Percentiles rank a stretch among this genome's conserved stretches.
Evolutionary conservation across 2,329 filamentous ascomycete genomes (phyloP).

Genomic region (Fusarium tupiense): DNA sequence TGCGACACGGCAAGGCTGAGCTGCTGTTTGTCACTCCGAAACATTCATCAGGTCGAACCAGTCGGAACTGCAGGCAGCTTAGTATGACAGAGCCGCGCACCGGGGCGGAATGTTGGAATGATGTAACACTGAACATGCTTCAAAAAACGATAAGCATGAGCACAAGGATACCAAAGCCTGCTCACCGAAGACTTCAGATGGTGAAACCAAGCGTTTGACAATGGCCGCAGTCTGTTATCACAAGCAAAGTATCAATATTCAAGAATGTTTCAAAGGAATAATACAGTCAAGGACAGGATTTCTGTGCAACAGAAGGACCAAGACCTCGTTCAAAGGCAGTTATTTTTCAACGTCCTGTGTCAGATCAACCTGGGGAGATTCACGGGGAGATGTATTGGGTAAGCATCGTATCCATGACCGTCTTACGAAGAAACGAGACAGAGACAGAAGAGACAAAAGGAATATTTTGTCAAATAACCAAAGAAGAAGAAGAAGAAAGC

Average conservation of each 20-base stretch:
- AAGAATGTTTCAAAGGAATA: neutral
- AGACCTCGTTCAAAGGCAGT: slow-evolving; percentile 9
- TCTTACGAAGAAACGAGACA: slow-evolving; percentile 16
- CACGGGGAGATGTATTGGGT: neutral
- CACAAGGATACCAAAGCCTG: neutral
- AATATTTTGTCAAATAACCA: neutral
- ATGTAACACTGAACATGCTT: slow-evolving; percentile 14
- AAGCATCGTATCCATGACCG: slow-evolving; percentile 7
- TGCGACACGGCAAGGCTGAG: slow-evolving; percentile 28
- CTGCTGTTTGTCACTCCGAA: slow-evolving; percentile 10
- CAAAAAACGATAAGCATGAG: slow-evolving; percentile 10
- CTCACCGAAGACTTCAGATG: slow-evolving; percentile 33
- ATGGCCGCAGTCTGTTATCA: slow-evolving; percentile 20
- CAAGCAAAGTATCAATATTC: slow-evolving; percentile 1
- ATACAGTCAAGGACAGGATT: slow-evolving; percentile 6
- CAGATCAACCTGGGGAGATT: slow-evolving; percentile 1
- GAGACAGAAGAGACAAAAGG: neutral
- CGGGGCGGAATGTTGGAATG: slow-evolving; percentile 9
- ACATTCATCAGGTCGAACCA: neutral
- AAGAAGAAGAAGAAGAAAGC: neutral
- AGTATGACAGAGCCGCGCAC: slow-evolving; percentile 23
- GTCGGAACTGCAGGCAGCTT: slow-evolving; percentile 17
- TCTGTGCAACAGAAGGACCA: slow-evolving; percentile 18
- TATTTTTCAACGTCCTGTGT: slow-evolving; percentile 9
- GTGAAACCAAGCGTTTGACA: slow-evolving; percentile 36